phyloP scores from a whole-genome alignment of 2,329 filamentous ascomycete species.

The Lachnellula arida region DNA sequence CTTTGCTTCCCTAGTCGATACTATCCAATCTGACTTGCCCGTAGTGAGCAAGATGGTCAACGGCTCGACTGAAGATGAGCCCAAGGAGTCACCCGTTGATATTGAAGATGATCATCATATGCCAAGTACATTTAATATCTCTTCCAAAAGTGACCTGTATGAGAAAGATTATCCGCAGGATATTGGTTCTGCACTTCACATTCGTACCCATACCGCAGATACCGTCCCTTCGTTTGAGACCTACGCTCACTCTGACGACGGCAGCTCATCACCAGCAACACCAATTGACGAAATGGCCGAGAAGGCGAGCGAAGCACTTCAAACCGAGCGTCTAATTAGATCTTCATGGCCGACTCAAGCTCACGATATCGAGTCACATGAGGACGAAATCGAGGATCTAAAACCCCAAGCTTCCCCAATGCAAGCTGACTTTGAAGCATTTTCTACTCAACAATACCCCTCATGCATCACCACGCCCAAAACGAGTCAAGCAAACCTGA shows the following conservation, averaged over 20 bases:
- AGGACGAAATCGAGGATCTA: slow-evolving; percentile 6
- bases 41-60: slow-evolving; percentile 4
- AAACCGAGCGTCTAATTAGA: slow-evolving; percentile 14
- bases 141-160: background rate
- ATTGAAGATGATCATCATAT: background rate
- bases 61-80: background rate
- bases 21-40: slow-evolving; percentile 10
- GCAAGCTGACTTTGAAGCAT: slow-evolving; percentile 19
- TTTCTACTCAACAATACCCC: slow-evolving; percentile 18
- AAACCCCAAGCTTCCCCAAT: slow-evolving; percentile 12
- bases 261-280: slow-evolving; percentile 14
- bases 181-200: slow-evolving; percentile 1
- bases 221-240: slow-evolving; percentile 24
- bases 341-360: slow-evolving; percentile 10
- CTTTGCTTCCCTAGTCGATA: slow-evolving; percentile 13
- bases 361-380: slow-evolving; percentile 1
- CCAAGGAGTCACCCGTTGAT: background rate
- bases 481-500: slow-evolving; percentile 7
- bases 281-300: slow-evolving; percentile 17
- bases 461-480: slow-evolving; percentile 14
- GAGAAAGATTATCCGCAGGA: background rate
- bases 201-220: slow-evolving; percentile 23
- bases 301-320: slow-evolving; percentile 7
- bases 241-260: slow-evolving; percentile 21
- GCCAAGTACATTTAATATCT: background rate